These are phyloP conservation scores for Sporothrix humicola DNA, from an alignment of 2,329 filamentous ascomycete genomes.

Conservation along the genomic window DNA sequence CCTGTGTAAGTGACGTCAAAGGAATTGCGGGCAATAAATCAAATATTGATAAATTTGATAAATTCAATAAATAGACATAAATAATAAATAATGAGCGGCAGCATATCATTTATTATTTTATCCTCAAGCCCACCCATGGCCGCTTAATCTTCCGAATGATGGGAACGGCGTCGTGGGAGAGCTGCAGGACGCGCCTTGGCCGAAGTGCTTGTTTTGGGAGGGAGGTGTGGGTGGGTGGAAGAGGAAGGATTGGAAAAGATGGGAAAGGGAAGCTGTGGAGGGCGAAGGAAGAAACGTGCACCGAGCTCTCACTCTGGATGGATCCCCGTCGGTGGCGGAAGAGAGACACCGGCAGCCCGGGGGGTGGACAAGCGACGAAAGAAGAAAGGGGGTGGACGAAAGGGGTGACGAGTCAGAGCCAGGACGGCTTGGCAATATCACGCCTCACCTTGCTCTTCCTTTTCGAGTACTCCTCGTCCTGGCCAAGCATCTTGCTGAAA, in stretches of 20 bases:
- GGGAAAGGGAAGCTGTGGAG: background rate
- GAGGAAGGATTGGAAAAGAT: background rate
- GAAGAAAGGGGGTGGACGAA: background rate
- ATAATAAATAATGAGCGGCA: background rate
- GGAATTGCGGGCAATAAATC: background rate
- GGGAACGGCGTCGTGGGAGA: constrained; percentile 6
- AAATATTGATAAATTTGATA: background rate
- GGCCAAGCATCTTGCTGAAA: constrained; percentile 11
- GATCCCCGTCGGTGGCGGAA: constrained; percentile 29
- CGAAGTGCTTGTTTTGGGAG: background rate
- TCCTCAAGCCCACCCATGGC: too few relatives aligned
- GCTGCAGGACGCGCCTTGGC: constrained; percentile 22
- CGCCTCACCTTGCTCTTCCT: background rate
- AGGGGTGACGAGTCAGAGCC: background rate
- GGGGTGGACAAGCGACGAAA: background rate
- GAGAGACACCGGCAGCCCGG: constrained; percentile 7
- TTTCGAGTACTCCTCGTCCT: background rate
- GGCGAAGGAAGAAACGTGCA: constrained; percentile 13
- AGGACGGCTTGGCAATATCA: constrained; percentile 12
- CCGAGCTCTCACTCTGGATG: constrained; percentile 21
- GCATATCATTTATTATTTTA: background rate
- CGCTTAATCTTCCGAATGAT: constrained; percentile 1
- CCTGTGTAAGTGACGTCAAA: background rate
- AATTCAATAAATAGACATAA: background rate
- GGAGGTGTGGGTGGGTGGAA: background rate